Percentiles rank a stretch among this genome's conserved stretches.
These are phyloP conservation scores for Suillus placidus DNA, from an alignment of 768 basidiomycete species.

Conservation along the genomic window DNA sequence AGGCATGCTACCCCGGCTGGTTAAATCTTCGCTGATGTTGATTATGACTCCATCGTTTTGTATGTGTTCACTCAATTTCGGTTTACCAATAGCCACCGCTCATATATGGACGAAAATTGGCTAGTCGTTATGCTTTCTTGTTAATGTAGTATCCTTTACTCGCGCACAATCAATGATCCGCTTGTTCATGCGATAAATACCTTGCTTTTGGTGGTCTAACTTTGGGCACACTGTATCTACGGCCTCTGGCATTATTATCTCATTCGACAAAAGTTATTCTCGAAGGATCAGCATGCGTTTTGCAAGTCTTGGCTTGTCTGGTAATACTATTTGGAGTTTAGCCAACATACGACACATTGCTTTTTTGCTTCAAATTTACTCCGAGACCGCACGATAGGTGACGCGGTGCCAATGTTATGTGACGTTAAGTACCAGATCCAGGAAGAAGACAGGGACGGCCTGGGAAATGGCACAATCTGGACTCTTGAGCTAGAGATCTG, in stretches of 20 bases:
- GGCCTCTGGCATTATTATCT: slow-evolving; percentile 1
- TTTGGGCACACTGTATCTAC: not conserved
- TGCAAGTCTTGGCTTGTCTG: not conserved
- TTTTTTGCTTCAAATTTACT: not conserved
- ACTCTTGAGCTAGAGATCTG: not conserved
- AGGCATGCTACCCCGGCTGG: slow-evolving; percentile 5
- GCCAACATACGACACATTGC: not conserved
- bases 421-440: too few species aligned
- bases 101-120: slow-evolving; percentile 7
- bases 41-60: slow-evolving; percentile 6
- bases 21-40: slow-evolving; percentile 17
- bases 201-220: not conserved
- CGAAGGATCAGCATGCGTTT: not conserved
- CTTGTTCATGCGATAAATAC: slow-evolving; percentile 1
- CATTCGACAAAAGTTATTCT: not conserved
- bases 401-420: not conserved
- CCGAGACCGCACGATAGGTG: not conserved
- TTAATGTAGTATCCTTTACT: slow-evolving; percentile 6
- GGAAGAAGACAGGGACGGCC: not conserved
- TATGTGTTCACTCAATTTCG: slow-evolving; percentile 1
- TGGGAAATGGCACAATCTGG: not conserved
- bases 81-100: slow-evolving; percentile 9
- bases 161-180: not conserved
- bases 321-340: not conserved
- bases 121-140: slow-evolving; percentile 10